Conservation (phyloP, 768 basidiomycete genomes). For the Calocybe indica region DNA sequence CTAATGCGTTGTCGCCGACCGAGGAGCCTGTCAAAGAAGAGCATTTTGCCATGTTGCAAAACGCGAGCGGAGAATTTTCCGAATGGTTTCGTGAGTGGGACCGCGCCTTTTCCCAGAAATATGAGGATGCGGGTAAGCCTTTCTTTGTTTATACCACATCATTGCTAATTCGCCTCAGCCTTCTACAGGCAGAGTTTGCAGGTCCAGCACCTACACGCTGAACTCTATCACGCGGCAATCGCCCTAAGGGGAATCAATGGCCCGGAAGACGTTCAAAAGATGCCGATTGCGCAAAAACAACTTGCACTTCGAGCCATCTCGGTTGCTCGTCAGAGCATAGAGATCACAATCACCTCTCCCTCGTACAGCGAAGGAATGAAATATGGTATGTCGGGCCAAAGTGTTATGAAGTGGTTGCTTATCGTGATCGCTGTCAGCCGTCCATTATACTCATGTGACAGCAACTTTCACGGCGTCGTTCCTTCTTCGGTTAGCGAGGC, state of each 20-base stretch:
- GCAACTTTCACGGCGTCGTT: constrained; percentile 93
- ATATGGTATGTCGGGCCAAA: constrained; percentile 53
- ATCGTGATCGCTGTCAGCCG: constrained; percentile 39
- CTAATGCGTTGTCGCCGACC: constrained; percentile 75
- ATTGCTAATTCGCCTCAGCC: constrained; percentile 30
- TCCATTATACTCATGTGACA: constrained; percentile 88
- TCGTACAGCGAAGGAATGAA: constrained; percentile 89
- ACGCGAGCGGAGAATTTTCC: constrained; percentile 73
- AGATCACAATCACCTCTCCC: constrained; percentile 80
- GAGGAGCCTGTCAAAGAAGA: constrained; percentile 69
- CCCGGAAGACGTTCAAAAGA: constrained; percentile 79
- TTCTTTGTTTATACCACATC: background rate
- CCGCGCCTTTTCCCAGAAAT: constrained; percentile 72
- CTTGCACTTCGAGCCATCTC: constrained; percentile 79
- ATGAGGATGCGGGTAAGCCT: constrained; percentile 67
- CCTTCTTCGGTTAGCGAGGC: constrained; percentile 74
- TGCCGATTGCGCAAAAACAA: constrained; percentile 72
- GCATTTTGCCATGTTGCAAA: constrained; percentile 65
- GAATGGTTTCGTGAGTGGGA: constrained; percentile 84
- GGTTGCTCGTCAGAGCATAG: constrained; percentile 73
- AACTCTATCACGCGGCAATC: constrained; percentile 79
- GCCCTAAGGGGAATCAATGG: constrained; percentile 79
- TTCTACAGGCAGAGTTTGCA: constrained; percentile 87
- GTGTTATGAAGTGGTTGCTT: background rate
- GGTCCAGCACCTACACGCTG: constrained; percentile 85